Percentiles rank a stretch among this genome's conserved stretches.
These are phyloP conservation scores for Babesia microti DNA, from an alignment of 169 alveolate species.

Conservation along the genomic window DNA sequence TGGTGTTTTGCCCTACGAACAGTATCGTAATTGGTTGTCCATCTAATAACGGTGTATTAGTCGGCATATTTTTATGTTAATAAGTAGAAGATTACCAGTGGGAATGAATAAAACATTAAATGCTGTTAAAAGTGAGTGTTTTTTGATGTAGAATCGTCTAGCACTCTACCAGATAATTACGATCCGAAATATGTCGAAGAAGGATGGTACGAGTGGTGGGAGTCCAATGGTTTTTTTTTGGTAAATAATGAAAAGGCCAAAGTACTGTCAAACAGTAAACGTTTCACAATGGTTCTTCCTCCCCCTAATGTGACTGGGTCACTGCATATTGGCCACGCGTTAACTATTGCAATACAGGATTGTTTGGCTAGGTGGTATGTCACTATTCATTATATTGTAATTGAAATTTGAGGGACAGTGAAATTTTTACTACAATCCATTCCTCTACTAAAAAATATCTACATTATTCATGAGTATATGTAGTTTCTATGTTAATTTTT, in stretches of 20 bases:
- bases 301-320: conserved; percentile 99
- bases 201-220: conserved; percentile 94
- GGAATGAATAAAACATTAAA: too few relatives aligned
- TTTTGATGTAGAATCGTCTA: conserved; percentile 9
- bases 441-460: background rate
- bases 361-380: conserved; percentile 86
- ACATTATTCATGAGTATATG: background rate
- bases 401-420: too few relatives aligned
- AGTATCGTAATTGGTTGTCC: too few relatives aligned
- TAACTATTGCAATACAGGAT: conserved; percentile 97
- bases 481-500: background rate
- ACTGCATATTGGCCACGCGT: conserved; percentile 98
- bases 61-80: too few relatives aligned
- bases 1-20: too few relatives aligned
- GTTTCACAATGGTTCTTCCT: conserved; percentile 91
- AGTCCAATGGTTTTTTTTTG: conserved; percentile 68
- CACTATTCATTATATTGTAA: too few relatives aligned
- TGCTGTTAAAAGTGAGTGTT: too few relatives aligned
- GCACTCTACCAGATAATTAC: conserved; percentile 75
- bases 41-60: too few relatives aligned
- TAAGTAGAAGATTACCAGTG: too few relatives aligned
- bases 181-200: conserved; percentile 91
- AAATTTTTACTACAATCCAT: too few relatives aligned
- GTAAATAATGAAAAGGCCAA: conserved; percentile 46
- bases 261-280: conserved; percentile 54